A percentile compares a stretch with the other conserved stretches of the same genome.
Conservation (phyloP, 140 eudicot species). For the Anethum foeniculum region DNA sequence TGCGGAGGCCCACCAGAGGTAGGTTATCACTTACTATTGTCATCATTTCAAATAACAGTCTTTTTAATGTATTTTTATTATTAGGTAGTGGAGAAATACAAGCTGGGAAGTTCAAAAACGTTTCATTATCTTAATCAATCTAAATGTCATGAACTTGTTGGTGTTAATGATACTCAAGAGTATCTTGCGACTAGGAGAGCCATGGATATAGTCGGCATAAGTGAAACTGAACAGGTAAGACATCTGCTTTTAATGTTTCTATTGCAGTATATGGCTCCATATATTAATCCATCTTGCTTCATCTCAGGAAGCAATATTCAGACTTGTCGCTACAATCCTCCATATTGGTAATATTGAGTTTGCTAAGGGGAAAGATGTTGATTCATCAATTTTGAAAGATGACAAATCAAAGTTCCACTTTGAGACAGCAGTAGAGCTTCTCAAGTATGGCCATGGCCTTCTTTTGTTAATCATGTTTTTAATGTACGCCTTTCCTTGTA, state of each 20-base stretch:
- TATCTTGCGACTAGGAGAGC: conserved; percentile 96
- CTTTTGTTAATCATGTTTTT: neutral
- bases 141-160: conserved; percentile 73
- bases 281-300: conserved; percentile 10
- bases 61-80: conserved; percentile 15
- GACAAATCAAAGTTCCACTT: conserved; percentile 88
- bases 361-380: conserved; percentile 73
- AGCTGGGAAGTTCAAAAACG: conserved; percentile 65
- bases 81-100: conserved; percentile 84
- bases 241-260: conserved; percentile 1
- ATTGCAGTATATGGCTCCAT: neutral
- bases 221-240: conserved; percentile 75
- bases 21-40: conserved; percentile 3
- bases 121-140: conserved; percentile 91
- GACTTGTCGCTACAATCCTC: conserved; percentile 91
- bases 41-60: neutral
- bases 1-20: conserved; percentile 98
- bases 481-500: conserved; percentile 9
- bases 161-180: conserved; percentile 72
- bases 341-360: conserved; percentile 93
- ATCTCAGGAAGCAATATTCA: conserved; percentile 92
- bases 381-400: conserved; percentile 82
- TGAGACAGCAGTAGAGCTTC: conserved; percentile 70
- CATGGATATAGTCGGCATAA: conserved; percentile 92
- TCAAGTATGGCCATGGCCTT: conserved; percentile 45